Evolutionary conservation across 352 stramenopile species (phyloP).

Genomic region (Phytophthora pseudosyringae): DNA sequence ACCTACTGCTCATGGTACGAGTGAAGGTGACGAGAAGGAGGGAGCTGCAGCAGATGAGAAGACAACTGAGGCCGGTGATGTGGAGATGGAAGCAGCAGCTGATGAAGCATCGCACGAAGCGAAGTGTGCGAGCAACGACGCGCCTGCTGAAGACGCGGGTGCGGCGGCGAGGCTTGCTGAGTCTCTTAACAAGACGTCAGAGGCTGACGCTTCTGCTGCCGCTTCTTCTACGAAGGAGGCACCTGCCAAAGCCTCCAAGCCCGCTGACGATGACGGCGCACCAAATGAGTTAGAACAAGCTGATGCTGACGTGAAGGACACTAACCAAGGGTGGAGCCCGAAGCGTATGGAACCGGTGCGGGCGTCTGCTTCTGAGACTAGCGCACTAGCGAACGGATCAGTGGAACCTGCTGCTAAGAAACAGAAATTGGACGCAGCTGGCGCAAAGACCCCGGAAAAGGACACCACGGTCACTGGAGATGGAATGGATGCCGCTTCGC

Average conservation of each 20-base stretch:
- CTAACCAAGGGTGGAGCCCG: constrained; percentile 12
- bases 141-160: neutral
- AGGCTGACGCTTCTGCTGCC: neutral
- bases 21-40: constrained; percentile 1
- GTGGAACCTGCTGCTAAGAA: constrained; percentile 40
- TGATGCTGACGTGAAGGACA: constrained; percentile 9
- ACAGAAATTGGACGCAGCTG: constrained; percentile 40
- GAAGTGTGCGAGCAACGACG: constrained; percentile 12
- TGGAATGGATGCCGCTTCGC: constrained; percentile 14
- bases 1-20: neutral
- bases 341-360: constrained; percentile 36
- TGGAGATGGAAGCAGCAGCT: constrained; percentile 14
- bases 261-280: neutral
- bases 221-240: constrained; percentile 4
- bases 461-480: neutral
- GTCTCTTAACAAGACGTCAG: neutral
- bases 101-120: constrained; percentile 7
- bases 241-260: neutral
- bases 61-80: neutral
- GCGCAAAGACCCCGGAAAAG: constrained; percentile 14
- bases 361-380: constrained; percentile 8
- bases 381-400: constrained; percentile 7
- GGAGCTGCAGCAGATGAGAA: neutral
- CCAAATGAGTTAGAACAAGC: neutral
- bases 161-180: neutral